Conservation (phyloP, 768 basidiomycete genomes). For the Zangia roseola region DNA sequence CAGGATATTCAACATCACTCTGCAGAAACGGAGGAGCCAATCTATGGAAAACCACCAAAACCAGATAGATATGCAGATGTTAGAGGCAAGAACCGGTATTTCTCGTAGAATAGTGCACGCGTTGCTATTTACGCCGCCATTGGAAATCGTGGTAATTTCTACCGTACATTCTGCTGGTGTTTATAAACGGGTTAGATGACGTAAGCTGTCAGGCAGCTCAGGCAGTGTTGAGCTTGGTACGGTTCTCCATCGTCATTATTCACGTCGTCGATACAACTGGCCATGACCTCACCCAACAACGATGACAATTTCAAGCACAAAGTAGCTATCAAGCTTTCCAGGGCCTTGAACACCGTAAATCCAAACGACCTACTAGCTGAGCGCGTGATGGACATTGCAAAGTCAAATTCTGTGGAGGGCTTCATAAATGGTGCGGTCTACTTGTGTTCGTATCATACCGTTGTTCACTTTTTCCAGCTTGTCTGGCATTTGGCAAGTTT, state of each 20-base stretch:
- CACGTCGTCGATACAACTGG: no score
- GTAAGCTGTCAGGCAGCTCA: no score
- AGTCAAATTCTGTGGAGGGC: constrained; percentile 56
- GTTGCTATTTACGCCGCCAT: no score
- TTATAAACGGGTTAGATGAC: no score
- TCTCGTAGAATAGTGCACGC: constrained; percentile 18
- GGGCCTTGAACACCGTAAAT: constrained; percentile 75
- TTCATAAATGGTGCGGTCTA: constrained; percentile 63
- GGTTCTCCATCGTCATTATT: no score
- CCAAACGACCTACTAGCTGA: constrained; percentile 82
- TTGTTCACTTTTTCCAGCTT: constrained; percentile 46
- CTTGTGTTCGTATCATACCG: neutral
- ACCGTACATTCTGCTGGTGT: no score
- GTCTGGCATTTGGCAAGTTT: constrained; percentile 84
- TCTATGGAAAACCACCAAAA: constrained; percentile 29
- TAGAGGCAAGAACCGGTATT: constrained; percentile 30
- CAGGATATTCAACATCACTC: neutral
- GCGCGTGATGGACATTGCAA: constrained; percentile 78
- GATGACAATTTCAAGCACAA: constrained; percentile 58
- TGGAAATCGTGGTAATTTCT: no score
- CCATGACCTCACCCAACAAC: constrained; percentile 3
- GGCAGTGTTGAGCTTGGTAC: no score
- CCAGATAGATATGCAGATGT: constrained; percentile 30
- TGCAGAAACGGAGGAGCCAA: constrained; percentile 22
- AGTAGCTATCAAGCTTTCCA: constrained; percentile 75